A percentile compares a stretch with the other conserved stretches of the same genome.
Conservation (phyloP, 192 early-diverging fungal species). For the Entophlyctis luteolus region DNA sequence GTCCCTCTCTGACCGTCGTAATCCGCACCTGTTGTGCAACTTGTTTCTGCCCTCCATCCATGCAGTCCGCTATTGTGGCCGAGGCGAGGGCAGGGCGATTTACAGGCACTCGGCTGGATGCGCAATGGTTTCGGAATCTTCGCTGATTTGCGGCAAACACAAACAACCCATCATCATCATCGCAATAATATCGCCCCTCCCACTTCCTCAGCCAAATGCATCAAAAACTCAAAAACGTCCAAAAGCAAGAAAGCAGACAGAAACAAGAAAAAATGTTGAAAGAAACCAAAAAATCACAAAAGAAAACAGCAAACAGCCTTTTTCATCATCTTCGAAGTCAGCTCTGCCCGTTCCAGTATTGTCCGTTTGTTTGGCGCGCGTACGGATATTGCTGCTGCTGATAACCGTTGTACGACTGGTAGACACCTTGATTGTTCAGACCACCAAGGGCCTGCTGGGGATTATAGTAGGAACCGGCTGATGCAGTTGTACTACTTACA, state of each 20-base stretch:
- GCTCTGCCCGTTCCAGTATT: constrained; percentile 39
- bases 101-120: no score
- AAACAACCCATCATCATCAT: neutral
- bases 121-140: no score
- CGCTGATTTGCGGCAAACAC: no score
- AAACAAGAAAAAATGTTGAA: neutral
- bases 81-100: no score
- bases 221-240: no score
- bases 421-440: neutral
- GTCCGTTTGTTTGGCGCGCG: constrained; percentile 21
- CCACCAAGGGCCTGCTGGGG: constrained; percentile 21
- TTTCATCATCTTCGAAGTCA: constrained; percentile 1
- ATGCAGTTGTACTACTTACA: neutral
- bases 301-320: neutral
- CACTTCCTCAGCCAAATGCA: neutral
- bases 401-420: constrained; percentile 15
- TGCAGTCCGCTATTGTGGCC: no score
- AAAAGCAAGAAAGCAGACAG: no score
- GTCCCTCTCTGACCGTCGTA: no score
- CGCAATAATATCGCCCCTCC: neutral
- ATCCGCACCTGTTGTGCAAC: no score
- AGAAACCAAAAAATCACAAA: neutral
- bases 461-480: constrained; percentile 28
- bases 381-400: constrained; percentile 23
- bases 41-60: no score